Evolutionary conservation across 306 rosid species (phyloP).

Genomic region (Arachis stenosperma): DNA sequence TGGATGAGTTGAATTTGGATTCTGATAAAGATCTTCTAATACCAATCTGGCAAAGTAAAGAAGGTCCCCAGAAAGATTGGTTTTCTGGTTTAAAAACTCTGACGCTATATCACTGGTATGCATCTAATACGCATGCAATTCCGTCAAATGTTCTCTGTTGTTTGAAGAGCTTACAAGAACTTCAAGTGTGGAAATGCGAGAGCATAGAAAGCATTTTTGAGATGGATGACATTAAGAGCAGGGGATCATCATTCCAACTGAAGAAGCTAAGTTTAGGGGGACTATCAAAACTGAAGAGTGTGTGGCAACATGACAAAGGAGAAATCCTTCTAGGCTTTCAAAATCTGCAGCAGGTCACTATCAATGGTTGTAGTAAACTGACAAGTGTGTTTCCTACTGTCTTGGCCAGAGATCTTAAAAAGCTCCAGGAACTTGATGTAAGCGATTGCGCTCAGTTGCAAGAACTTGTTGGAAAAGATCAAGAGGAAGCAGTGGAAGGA

Average conservation of each 20-base stretch:
- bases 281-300: neutral
- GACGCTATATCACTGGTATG: neutral
- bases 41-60: neutral
- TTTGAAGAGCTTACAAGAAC: slow-evolving; percentile 19
- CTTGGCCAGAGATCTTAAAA: slow-evolving; percentile 12
- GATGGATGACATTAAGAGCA: neutral
- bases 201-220: slow-evolving; percentile 1
- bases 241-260: neutral
- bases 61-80: neutral
- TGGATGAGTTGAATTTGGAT: neutral
- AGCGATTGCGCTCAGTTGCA: accelerated
- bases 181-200: neutral
- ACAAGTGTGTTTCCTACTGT: neutral
- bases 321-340: neutral
- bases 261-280: neutral
- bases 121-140: neutral
- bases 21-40: neutral
- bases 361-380: accelerated
- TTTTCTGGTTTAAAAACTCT: slow-evolving; percentile 20
- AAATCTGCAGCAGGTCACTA: neutral
- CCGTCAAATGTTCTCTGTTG: neutral
- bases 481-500: neutral
- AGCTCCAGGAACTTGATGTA: neutral
- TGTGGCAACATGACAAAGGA: slow-evolving; percentile 15
- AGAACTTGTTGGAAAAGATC: slow-evolving; percentile 8